Evolutionary conservation across 2,329 filamentous ascomycete species (phyloP), one percentile per base, ranked within the genome.

Genomic region (Phaeosphaeriaceae sp.): DNA sequence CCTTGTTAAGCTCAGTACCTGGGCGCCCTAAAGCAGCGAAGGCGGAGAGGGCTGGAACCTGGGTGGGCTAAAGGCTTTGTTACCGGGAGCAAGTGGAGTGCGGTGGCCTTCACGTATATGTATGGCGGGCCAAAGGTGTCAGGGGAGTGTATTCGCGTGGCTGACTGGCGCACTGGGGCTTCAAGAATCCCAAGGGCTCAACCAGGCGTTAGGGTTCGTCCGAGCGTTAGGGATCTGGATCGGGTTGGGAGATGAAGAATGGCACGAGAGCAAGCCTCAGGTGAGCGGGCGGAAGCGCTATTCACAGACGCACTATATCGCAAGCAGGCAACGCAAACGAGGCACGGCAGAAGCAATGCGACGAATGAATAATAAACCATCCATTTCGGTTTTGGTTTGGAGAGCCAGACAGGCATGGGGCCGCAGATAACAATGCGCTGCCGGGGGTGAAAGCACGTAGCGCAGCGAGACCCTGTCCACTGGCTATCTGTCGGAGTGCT

Each of bases 1-100:
- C 74, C 76, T 76, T 77, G 76, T 78, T 77, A 78, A 77, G 75
- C 74, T 76, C 72, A 73, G 71, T 71, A 72, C 68, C 71, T 73
- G 75, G 74, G 63, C 71, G 73, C 68, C 66, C 69, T 67, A 72
- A 66, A 57, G 67, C 63, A 71, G 70, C 70, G 71, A 76, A 73
- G 76, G 76, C 75, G 70, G 68, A 73, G 66, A 62, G 69, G 71
- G 75, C 76, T 76, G 76, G 75, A 72, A 77, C 71, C 68, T 71
- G 67, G 70, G 67, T 72, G 71, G 67, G 60, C 65, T 65, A 61
- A 64, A 68, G 61, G 68, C 63, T 70, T 72, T 70, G 60, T 68
- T 59, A 58, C 64, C 61, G 63, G 62, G 67, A 69, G 70, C 66
- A 65, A 64, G 68, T 73, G 71, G 68, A 72, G 71, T 64, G 68